Evolutionary conservation across 768 basidiomycete species (phyloP).

Genomic region (Serendipita vermifera): DNA sequence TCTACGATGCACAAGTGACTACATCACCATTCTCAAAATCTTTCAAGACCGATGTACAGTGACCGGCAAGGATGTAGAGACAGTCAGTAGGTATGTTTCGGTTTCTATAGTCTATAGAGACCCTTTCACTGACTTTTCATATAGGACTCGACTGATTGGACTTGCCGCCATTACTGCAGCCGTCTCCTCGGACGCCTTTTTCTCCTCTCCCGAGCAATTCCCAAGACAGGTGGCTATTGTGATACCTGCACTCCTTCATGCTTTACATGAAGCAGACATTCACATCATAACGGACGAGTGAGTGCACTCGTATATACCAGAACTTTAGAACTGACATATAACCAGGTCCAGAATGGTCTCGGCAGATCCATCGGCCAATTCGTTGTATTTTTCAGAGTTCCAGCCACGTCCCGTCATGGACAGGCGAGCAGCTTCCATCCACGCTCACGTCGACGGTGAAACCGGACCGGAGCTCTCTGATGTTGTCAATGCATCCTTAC

Average conservation of each 20-base stretch:
- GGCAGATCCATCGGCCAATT: slow-evolving; percentile 44
- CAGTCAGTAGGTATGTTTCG: slow-evolving; percentile 50
- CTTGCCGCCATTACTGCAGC: slow-evolving; percentile 71
- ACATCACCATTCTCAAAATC: slow-evolving; percentile 49
- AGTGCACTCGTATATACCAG: slow-evolving; percentile 19
- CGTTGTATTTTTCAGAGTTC: slow-evolving; percentile 75
- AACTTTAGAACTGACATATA: slow-evolving; percentile 11
- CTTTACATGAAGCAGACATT: slow-evolving; percentile 51
- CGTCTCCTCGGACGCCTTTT: slow-evolving; percentile 72
- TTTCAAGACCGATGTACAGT: slow-evolving; percentile 51
- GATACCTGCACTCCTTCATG: slow-evolving; percentile 54
- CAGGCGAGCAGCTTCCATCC: slow-evolving; percentile 78
- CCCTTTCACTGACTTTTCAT: background rate
- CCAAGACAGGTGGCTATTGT: slow-evolving; percentile 55
- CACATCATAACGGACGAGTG: slow-evolving; percentile 56
- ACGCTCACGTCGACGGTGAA: slow-evolving; percentile 79
- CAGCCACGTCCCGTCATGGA: slow-evolving; percentile 65
- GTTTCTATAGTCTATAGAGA: background rate
- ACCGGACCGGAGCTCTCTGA: slow-evolving; percentile 63
- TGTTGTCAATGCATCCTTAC: slow-evolving; percentile 60
- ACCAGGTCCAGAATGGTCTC: slow-evolving; percentile 48
- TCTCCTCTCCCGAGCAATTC: slow-evolving; percentile 59
- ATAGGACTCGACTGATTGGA: slow-evolving; percentile 72
- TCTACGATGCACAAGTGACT: slow-evolving; percentile 50
- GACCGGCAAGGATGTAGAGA: slow-evolving; percentile 48